Evolutionary conservation across 108 stramenopile species (phyloP), one percentile per base, ranked within the genome.

Genomic region (Cyclotella cryptica): DNA sequence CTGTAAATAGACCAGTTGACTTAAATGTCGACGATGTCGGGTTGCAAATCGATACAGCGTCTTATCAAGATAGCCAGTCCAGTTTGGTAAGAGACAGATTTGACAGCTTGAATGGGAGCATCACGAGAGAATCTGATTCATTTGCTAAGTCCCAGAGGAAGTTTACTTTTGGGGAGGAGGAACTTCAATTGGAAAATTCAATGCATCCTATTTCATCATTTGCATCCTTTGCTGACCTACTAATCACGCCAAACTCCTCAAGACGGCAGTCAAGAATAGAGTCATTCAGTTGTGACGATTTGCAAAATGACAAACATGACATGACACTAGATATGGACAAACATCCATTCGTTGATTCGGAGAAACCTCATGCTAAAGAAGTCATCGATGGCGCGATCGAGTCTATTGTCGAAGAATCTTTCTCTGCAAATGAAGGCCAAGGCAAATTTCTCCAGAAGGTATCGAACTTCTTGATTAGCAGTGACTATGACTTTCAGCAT

Each of bases 401-500:
- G 12, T 71, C 78, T 18, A 22, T 79, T 17, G 28, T 79, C 42
- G 64, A 79, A 66, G 43, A 61, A 11, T 59, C 69, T 10, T 63
- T 55, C 52, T 21, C 49, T 0, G 70, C 44, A 42, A n/a, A 54
- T 0, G 64, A 54, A 41, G 47, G 41, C 24, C 69, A 79, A 54
- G 86, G 85, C n/a, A 78, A 77, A 43, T 90, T 90, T 59, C 79
- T 93, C 15, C 71, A 84, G 17, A 74, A 86, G 29, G 66, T 93
- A 6, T 66, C 86, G 13, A 29, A 59, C 27, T 89, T 79, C 47
- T 74, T 93, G 69, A 73, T 81, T 19, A 62, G 49, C 13, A 59
- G 67, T 9, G 78, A 89, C 66, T 52, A 85, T 17, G 86, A 90
- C 17, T 93, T 93, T 62, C 85, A 90, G 30, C 86, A 89, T 79